Evolutionary conservation across 345 rosid genomes (phyloP).

Genomic region (Geranium rotundifolium): DNA sequence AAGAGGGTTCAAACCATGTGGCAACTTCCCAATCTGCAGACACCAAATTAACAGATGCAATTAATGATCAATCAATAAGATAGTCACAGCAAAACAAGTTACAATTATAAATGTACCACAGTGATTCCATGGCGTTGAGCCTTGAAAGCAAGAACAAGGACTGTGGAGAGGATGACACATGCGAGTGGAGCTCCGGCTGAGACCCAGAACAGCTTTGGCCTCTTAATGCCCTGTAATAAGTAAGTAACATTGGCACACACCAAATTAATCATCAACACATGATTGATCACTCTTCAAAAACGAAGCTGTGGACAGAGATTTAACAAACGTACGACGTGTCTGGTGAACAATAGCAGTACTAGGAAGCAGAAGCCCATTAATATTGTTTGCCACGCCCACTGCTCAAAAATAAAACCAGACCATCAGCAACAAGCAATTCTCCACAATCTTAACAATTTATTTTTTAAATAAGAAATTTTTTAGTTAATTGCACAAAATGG

Average conservation of each 20-base stretch:
- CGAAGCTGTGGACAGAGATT: not conserved
- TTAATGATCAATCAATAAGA: too few species aligned
- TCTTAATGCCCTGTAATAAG: constrained; percentile 52
- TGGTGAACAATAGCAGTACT: constrained; percentile 47
- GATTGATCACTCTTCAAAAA: too few species aligned
- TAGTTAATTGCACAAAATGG: too few species aligned
- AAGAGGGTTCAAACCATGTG: constrained; percentile 85
- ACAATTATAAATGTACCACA: constrained; percentile 21
- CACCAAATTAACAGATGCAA: not conserved
- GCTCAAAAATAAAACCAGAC: constrained; percentile 12
- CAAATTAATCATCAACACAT: not conserved
- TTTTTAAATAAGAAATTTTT: too few species aligned
- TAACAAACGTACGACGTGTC: constrained; percentile 57
- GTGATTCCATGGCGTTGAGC: constrained; percentile 68
- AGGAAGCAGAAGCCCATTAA: constrained; percentile 83
- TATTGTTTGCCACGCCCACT: constrained; percentile 98
- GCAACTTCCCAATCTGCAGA: constrained; percentile 67
- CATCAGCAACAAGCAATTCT: not conserved
- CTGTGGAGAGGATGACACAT: constrained; percentile 66
- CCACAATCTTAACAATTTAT: too few species aligned
- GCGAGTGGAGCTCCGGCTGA: constrained; percentile 77
- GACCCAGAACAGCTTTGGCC: constrained; percentile 71
- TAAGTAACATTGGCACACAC: constrained; percentile 2
- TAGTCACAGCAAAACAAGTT: too few species aligned
- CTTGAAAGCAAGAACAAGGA: constrained; percentile 64